Percentiles rank a stretch among this genome's conserved stretches.
Evolutionary conservation across 2,329 filamentous ascomycete genomes (phyloP).

Genomic region (Pseudopyrenochaeta lycopersici): DNA sequence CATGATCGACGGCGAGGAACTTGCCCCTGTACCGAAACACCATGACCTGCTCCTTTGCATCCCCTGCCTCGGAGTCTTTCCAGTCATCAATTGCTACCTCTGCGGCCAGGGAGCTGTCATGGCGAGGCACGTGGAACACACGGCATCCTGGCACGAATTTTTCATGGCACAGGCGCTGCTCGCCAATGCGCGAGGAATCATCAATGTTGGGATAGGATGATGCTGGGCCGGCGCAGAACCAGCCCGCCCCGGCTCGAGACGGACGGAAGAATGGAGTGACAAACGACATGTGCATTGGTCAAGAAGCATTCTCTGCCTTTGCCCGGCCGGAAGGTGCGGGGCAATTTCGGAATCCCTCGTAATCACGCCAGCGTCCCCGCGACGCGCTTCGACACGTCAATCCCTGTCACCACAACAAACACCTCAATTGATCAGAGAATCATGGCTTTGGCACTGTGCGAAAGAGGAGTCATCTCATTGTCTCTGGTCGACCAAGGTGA

Average conservation of each 20-base stretch:
- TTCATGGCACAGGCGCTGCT: conserved; percentile 25
- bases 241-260: conserved; percentile 29
- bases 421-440: too few species aligned
- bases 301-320: not conserved
- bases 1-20: conserved; percentile 74
- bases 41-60: conserved; percentile 66
- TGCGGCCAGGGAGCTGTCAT: conserved; percentile 26
- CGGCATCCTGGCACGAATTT: conserved; percentile 27
- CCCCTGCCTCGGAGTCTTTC: conserved; percentile 28
- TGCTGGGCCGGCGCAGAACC: conserved; percentile 33
- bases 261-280: conserved; percentile 30
- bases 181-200: conserved; percentile 18
- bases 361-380: too few species aligned
- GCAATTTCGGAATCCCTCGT: not conserved
- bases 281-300: conserved; percentile 20
- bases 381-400: too few species aligned
- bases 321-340: not conserved
- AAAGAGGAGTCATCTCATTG: too few species aligned
- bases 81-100: conserved; percentile 36
- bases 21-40: conserved; percentile 71
- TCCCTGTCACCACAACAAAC: too few species aligned
- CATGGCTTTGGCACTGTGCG: too few species aligned
- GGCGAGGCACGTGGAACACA: conserved; percentile 33
- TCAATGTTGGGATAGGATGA: conserved; percentile 30
- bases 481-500: too few species aligned